These are phyloP conservation scores for Coriaria nepalensis DNA, from an alignment of 306 rosid genomes.

Conservation along the genomic window DNA sequence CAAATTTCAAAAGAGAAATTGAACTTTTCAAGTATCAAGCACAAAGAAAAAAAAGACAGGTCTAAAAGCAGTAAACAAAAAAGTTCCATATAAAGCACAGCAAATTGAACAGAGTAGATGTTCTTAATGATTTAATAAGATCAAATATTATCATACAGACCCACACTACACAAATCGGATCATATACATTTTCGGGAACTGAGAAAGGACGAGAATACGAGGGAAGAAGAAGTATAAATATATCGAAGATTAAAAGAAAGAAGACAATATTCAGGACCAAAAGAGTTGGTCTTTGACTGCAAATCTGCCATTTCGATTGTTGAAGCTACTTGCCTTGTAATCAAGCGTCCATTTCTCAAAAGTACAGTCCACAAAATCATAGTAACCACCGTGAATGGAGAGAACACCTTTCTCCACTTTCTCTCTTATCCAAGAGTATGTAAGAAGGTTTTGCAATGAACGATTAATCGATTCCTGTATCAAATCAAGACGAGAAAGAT, in stretches of 20 bases:
- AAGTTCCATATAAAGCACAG: too few species aligned
- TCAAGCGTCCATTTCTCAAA: slow-evolving; percentile 97
- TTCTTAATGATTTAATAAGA: too few species aligned
- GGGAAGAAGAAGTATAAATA: not conserved
- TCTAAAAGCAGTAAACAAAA: too few species aligned
- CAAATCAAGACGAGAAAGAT: slow-evolving; percentile 1
- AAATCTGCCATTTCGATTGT: slow-evolving; percentile 29
- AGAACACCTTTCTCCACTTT: slow-evolving; percentile 59
- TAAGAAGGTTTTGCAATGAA: slow-evolving; percentile 61
- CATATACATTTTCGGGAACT: too few species aligned
- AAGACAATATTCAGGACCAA: slow-evolving; percentile 47
- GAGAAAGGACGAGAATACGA: not conserved
- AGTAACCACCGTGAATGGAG: slow-evolving; percentile 77
- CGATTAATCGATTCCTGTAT: slow-evolving; percentile 70
- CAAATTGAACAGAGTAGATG: too few species aligned
- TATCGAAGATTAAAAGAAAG: not conserved
- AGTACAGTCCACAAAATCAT: slow-evolving; percentile 74
- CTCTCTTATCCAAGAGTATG: slow-evolving; percentile 93
- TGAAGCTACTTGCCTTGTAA: slow-evolving; percentile 35
- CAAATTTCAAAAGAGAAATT: too few species aligned
- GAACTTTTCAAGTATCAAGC: too few species aligned
- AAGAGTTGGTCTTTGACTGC: slow-evolving; percentile 39
- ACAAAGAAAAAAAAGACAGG: too few species aligned
- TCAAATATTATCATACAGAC: too few species aligned
- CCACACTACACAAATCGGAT: too few species aligned